Conservation (phyloP, 75 land plant genomes). For the Sequoia sempervirens region DNA sequence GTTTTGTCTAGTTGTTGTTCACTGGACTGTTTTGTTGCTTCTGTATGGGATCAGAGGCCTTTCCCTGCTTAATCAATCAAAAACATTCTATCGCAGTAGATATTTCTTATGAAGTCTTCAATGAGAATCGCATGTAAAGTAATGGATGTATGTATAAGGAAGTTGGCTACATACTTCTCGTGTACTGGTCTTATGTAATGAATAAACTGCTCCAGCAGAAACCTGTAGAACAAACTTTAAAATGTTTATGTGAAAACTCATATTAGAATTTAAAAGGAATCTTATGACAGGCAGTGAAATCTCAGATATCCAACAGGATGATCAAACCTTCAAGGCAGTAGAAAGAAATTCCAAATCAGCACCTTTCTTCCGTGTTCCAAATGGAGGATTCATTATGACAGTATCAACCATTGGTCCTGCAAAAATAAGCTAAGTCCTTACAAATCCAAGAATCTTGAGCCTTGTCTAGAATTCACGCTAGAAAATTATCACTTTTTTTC, state of each 20-base stretch:
- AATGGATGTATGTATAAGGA: neutral
- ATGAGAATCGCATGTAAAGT: neutral
- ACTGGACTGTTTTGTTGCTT: too few relatives aligned
- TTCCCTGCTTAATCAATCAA: too few relatives aligned
- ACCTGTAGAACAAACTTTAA: conserved; percentile 38
- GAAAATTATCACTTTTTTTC: neutral
- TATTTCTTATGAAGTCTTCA: neutral
- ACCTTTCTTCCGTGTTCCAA: conserved; percentile 89
- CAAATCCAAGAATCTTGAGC: too few relatives aligned
- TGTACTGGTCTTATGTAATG: conserved; percentile 89
- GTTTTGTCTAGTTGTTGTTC: too few relatives aligned
- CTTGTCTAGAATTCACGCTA: neutral
- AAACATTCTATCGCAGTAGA: neutral
- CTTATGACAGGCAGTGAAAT: neutral
- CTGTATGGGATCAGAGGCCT: too few relatives aligned
- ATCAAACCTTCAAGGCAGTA: conserved; percentile 65
- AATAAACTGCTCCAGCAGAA: conserved; percentile 83
- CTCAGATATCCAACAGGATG: conserved; percentile 2
- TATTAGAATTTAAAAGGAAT: neutral
- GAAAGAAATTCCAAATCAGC: conserved; percentile 88
- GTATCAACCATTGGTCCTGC: conserved; percentile 76
- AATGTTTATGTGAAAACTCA: neutral
- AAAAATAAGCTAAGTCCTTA: conserved; percentile 1
- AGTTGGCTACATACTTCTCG: conserved; percentile 66
- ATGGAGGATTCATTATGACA: conserved; percentile 97